phyloP scores from a whole-genome alignment of 306 rosid species.

The Pterocarpus santalinus region DNA sequence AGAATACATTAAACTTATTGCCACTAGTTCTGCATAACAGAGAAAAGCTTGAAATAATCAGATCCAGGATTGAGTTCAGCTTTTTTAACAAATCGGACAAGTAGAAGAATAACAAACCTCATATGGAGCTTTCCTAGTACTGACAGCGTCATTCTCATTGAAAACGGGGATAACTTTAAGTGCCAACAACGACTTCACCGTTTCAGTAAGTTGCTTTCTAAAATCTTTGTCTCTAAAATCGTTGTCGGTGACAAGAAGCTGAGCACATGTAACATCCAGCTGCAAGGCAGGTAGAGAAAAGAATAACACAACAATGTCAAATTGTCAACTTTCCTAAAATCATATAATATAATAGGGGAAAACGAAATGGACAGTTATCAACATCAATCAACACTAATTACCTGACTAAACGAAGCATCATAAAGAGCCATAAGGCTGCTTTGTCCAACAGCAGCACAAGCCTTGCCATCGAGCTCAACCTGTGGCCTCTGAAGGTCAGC shows the following conservation, averaged over 20 bases:
- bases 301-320: conserved; percentile 28
- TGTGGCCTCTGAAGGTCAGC: conserved; percentile 99
- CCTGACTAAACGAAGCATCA: conserved; percentile 91
- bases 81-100: conserved; percentile 25
- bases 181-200: conserved; percentile 74
- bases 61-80: conserved; percentile 18
- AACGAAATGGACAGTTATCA: conserved; percentile 11
- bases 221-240: conserved; percentile 95
- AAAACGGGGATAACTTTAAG: conserved; percentile 88
- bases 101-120: conserved; percentile 68
- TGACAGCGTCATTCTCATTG: conserved; percentile 97
- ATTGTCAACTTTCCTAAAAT: background rate
- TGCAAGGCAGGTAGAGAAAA: conserved; percentile 54
- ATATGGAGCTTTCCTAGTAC: conserved; percentile 97
- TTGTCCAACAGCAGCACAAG: conserved; percentile 99
- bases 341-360: conserved; percentile 2
- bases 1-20: conserved; percentile 19
- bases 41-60: conserved; percentile 31
- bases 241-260: conserved; percentile 93
- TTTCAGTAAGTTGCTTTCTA: conserved; percentile 84
- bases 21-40: conserved; percentile 4
- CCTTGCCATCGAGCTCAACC: conserved; percentile 95
- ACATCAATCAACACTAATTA: conserved; percentile 46
- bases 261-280: conserved; percentile 96
- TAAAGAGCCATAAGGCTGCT: conserved; percentile 93